Evolutionary conservation across 1,139 yeast genomes (phyloP).

Genomic region (Suhomyces guaymorum): DNA sequence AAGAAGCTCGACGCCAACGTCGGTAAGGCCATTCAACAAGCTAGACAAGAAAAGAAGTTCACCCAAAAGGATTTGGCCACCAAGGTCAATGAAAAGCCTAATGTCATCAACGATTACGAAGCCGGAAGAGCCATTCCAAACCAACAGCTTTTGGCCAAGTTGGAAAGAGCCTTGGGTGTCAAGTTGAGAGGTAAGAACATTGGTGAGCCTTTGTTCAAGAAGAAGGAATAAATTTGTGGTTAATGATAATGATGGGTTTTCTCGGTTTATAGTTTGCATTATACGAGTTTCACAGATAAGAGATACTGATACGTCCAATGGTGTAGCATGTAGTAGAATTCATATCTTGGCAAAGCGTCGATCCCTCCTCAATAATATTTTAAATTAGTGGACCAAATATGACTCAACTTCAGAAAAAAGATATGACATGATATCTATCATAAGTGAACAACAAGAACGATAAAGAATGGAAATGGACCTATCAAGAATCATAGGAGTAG

Average conservation of each 20-base stretch:
- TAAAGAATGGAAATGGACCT: too few relatives aligned
- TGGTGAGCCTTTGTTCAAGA: conserved; percentile 85
- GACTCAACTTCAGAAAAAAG: too few relatives aligned
- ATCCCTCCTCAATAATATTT: too few relatives aligned
- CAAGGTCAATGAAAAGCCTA: conserved; percentile 92
- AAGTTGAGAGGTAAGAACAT: conserved; percentile 95
- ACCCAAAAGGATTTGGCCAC: conserved; percentile 97
- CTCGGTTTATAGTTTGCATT: conserved; percentile 11
- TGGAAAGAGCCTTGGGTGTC: conserved; percentile 92
- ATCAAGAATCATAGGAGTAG: too few relatives aligned
- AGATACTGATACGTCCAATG: too few relatives aligned
- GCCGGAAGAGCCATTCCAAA: conserved; percentile 96
- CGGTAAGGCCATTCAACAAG: conserved; percentile 85
- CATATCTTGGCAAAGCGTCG: too few relatives aligned
- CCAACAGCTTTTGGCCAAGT: conserved; percentile 88
- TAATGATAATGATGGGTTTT: conserved; percentile 8
- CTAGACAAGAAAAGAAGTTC: conserved; percentile 83
- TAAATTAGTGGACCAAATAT: background rate
- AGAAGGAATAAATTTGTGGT: conserved; percentile 37
- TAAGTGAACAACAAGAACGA: too few relatives aligned
- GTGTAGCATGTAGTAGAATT: background rate
- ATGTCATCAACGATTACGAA: conserved; percentile 92
- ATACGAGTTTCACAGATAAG: conserved; percentile 9
- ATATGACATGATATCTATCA: too few relatives aligned
- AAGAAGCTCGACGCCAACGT: conserved; percentile 81